Conservation (phyloP, 176 grass and related monocot species). For the Musa troglodytarum region DNA sequence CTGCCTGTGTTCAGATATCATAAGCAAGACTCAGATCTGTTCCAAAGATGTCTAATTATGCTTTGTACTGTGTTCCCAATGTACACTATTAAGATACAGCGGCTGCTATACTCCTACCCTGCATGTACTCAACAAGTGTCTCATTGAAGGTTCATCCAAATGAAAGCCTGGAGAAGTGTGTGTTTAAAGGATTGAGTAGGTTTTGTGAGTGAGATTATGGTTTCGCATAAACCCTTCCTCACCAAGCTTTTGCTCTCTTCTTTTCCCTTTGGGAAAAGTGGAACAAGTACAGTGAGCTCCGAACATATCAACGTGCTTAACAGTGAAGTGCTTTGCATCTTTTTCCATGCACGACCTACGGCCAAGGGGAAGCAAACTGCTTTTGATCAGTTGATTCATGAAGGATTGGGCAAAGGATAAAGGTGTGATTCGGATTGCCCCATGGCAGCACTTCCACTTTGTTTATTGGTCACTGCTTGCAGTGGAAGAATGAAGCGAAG, state of each 20-base stretch:
- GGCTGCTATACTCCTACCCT: too few relatives aligned
- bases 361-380: background rate
- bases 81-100: too few relatives aligned
- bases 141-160: too few relatives aligned
- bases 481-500: background rate
- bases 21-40: background rate
- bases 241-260: background rate
- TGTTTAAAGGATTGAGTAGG: too few relatives aligned
- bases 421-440: background rate
- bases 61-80: too few relatives aligned
- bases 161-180: too few relatives aligned
- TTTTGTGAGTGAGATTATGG: too few relatives aligned
- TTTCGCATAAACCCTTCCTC: background rate
- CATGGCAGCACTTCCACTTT: background rate
- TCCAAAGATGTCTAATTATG: background rate
- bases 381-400: background rate
- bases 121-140: too few relatives aligned
- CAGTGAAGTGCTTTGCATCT: background rate
- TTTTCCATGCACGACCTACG: too few relatives aligned
- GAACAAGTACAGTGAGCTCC: background rate
- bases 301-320: background rate
- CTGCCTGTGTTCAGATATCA: background rate
- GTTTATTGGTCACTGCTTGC: background rate
- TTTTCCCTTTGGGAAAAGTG: background rate
- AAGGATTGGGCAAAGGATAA: slow-evolving; percentile 1